Evolutionary conservation across 495 filamentous ascomycete genomes (phyloP).

Genomic region (Talaromyces thailandensis): DNA sequence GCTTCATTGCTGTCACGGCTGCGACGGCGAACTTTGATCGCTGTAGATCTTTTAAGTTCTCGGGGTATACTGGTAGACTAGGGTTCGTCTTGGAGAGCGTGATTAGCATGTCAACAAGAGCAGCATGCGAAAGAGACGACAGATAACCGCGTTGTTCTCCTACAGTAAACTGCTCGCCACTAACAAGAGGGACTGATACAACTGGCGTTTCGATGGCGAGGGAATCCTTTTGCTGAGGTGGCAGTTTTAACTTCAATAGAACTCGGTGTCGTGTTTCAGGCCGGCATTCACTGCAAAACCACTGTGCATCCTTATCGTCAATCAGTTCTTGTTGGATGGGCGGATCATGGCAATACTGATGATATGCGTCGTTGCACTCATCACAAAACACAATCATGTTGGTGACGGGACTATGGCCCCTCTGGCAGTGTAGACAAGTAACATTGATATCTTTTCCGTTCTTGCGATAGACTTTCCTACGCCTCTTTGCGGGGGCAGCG

Average conservation of each 20-base stretch:
- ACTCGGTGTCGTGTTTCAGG: conserved; percentile 17
- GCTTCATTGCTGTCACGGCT: conserved; percentile 1
- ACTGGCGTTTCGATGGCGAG: conserved; percentile 29
- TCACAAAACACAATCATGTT: conserved; percentile 97
- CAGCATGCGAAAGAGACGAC: conserved; percentile 26
- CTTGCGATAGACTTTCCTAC: conserved; percentile 34
- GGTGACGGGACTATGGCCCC: conserved; percentile 60
- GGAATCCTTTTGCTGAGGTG: background rate
- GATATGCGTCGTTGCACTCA: conserved; percentile 79
- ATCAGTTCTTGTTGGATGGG: conserved; percentile 65
- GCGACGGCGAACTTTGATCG: conserved; percentile 16
- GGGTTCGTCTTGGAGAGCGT: conserved; percentile 23
- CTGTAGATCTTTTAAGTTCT: conserved; percentile 17
- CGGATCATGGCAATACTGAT: conserved; percentile 86
- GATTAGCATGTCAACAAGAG: conserved; percentile 33
- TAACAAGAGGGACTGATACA: conserved; percentile 13
- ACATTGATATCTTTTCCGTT: conserved; percentile 29
- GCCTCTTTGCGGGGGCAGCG: conserved; percentile 19
- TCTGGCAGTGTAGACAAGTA: conserved; percentile 68
- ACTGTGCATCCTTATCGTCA: conserved; percentile 54
- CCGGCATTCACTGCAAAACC: conserved; percentile 70
- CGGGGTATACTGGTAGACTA: conserved; percentile 30
- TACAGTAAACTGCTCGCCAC: conserved; percentile 15
- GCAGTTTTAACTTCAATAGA: conserved; percentile 3
- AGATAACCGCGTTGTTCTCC: conserved; percentile 34